These are phyloP conservation scores for Boletus smithii DNA, from an alignment of 1,284 basidiomycete species.

Conservation along the genomic window DNA sequence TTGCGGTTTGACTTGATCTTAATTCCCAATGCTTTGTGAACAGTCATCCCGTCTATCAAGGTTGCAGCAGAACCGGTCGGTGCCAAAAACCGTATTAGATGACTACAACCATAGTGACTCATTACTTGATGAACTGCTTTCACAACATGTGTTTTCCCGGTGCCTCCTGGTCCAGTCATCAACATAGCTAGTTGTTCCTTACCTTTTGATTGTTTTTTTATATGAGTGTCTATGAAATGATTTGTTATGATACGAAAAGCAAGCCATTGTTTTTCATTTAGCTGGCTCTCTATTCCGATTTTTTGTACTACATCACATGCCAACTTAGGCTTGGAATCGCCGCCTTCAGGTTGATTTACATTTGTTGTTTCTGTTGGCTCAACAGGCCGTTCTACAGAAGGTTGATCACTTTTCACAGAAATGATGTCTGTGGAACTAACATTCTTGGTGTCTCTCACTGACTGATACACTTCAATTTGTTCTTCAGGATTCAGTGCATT, in stretches of 20 bases:
- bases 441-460: too few species aligned
- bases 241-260: neutral
- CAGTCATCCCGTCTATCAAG: constrained; percentile 2
- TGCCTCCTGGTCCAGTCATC: constrained; percentile 5
- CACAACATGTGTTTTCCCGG: neutral
- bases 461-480: too few species aligned
- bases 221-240: neutral
- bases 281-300: neutral
- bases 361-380: too few species aligned
- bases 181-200: neutral
- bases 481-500: too few species aligned
- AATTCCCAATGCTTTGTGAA: constrained; percentile 2
- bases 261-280: constrained; percentile 2
- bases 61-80: neutral
- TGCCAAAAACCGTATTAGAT: constrained; percentile 3
- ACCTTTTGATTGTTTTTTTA: neutral
- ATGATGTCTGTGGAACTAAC: too few species aligned
- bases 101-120: neutral
- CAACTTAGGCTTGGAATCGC: too few species aligned
- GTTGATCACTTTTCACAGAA: too few species aligned
- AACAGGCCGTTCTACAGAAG: too few species aligned
- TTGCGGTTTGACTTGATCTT: constrained; percentile 1
- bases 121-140: neutral
- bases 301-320: too few species aligned
- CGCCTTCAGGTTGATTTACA: too few species aligned